Conservation (phyloP, 2,329 filamentous ascomycete genomes). For the Hymenoscyphus repandus region DNA sequence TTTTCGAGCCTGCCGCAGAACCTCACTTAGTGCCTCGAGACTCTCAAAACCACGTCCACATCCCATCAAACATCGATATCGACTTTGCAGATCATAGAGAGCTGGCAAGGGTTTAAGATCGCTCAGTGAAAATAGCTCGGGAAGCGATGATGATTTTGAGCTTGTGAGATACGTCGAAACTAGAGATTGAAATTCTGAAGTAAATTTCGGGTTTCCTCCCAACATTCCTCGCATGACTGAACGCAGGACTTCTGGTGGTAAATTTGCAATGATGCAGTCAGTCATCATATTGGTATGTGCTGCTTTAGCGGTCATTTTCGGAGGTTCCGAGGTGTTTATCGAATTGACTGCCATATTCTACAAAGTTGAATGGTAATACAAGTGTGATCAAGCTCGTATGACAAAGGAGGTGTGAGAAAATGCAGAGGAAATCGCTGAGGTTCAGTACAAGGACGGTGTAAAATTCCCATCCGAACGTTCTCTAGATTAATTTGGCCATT, state of each 20-base stretch:
- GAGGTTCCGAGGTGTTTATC: neutral
- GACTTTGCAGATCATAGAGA: slow-evolving; percentile 17
- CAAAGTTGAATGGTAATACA: too few species aligned
- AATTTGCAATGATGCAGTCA: slow-evolving; percentile 40
- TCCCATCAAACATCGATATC: slow-evolving; percentile 31
- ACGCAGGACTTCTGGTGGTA: slow-evolving; percentile 37
- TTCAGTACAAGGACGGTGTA: too few species aligned
- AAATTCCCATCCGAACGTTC: too few species aligned
- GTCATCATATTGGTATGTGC: slow-evolving; percentile 44
- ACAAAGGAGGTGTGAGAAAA: too few species aligned
- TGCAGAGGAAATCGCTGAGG: too few species aligned
- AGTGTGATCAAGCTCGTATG: too few species aligned
- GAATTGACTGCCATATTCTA: neutral
- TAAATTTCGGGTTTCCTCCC: slow-evolving; percentile 29
- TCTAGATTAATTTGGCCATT: too few species aligned
- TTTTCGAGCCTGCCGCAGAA: slow-evolving; percentile 14
- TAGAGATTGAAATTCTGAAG: slow-evolving; percentile 31
- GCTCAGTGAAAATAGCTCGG: slow-evolving; percentile 10
- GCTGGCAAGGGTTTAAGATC: slow-evolving; percentile 4
- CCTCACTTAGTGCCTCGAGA: slow-evolving; percentile 16
- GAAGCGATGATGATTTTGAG: slow-evolving; percentile 17
- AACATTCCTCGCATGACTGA: slow-evolving; percentile 33
- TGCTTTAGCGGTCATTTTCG: slow-evolving; percentile 16
- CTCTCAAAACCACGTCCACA: slow-evolving; percentile 31
- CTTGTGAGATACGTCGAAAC: slow-evolving; percentile 28